Evolutionary conservation across 2,329 filamentous ascomycete genomes (phyloP).

Genomic region (Aspergillus melleus): DNA sequence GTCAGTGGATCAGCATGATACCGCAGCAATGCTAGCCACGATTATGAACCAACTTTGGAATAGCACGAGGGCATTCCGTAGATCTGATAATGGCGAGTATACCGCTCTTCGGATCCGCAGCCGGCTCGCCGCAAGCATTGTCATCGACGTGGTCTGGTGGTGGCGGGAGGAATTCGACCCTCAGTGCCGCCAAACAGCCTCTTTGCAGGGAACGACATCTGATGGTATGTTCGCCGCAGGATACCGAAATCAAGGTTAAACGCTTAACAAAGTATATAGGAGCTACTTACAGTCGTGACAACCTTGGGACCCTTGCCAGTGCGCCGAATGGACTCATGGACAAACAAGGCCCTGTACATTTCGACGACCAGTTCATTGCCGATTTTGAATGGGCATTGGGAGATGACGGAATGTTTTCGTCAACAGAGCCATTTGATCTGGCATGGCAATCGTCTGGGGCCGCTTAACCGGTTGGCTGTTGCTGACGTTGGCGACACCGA

Average conservation of each 20-base stretch:
- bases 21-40: constrained; percentile 32
- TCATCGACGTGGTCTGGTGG: constrained; percentile 45
- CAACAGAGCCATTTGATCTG: constrained; percentile 19
- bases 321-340: constrained; percentile 4
- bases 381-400: constrained; percentile 42
- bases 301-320: constrained; percentile 3
- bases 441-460: neutral
- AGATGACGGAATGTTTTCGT: constrained; percentile 29
- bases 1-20: constrained; percentile 38
- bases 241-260: neutral
- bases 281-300: constrained; percentile 12
- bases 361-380: constrained; percentile 40
- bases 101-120: constrained; percentile 40
- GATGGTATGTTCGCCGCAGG: constrained; percentile 18
- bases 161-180: constrained; percentile 45
- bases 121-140: constrained; percentile 37
- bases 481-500: neutral
- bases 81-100: constrained; percentile 37
- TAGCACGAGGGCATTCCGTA: constrained; percentile 42
- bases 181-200: constrained; percentile 17
- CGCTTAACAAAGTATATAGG: constrained; percentile 13
- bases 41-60: constrained; percentile 43
- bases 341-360: constrained; percentile 23
- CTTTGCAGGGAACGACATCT: constrained; percentile 13
- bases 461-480: neutral